Base-by-base conservation (phyloP, 2,329 filamentous ascomycete genomes). In the Colletotrichum noveboracense region DNA sequence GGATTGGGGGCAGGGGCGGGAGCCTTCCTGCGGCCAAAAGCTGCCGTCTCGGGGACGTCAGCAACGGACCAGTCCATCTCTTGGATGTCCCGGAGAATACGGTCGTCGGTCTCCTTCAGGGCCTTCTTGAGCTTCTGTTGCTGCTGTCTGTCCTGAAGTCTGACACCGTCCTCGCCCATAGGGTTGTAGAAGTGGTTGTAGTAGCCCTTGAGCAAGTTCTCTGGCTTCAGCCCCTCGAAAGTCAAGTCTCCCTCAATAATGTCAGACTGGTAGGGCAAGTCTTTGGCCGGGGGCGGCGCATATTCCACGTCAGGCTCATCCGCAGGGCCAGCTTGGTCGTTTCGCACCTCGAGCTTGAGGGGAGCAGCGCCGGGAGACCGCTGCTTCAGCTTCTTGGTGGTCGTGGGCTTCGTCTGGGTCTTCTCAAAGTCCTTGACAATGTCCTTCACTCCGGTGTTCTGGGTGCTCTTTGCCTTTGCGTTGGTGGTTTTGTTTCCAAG, bases 401-500 rank as follows among this genome's bases (percentile, higher is more conserved):
- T 93, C 5, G 90, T 89, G 12, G 88, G 90, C 77, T 91, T 93
- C 21, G 87, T 84, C 73, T 91, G 89, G 1, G 91, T 91, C 84
- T 93, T 93, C 77, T 93, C 92, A 66, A 90, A 84, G 74, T 93
- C 91, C 64, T 89, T 88, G 55, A 89, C 88, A 26, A 88, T 87
- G 74, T 87, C 87, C 80, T 93, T 93, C 36, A 90, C 93, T 34
- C 91, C 93, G 8, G 91, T 91, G 6, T 92, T 93, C 77, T 94
- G 93, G 78, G 92, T 90, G 66, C 88, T 89, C 82, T 89, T 91
- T 75, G 93, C 91, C 87, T 98, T 98, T 70, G 95, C 95, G 84
- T 99, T 99, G 68, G 97, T 98, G 2, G 96, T 98, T 86, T 99
- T 99, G 89, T 95, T 94, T 38, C 96, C 96, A 64, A 99, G 87